Evolutionary conservation across 192 early-diverging fungal species (phyloP).

Genomic region (Phycomyces nitens): DNA sequence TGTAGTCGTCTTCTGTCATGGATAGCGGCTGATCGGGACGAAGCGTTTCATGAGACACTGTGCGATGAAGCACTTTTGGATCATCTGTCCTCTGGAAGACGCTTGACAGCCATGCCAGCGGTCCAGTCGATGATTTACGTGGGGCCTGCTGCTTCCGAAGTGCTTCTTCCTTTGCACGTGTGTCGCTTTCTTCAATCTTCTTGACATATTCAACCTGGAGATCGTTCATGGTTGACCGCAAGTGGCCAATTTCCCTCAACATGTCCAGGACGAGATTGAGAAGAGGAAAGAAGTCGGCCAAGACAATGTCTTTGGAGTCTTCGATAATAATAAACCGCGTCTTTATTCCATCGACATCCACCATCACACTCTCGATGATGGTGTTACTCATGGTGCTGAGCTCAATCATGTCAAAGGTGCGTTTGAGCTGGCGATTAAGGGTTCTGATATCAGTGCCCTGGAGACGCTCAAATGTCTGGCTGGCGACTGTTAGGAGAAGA

Average conservation of each 20-base stretch:
- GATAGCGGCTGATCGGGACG: not conserved
- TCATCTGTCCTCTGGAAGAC: conserved; percentile 1
- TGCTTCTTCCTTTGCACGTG: conserved; percentile 1
- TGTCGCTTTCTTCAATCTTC: conserved; percentile 42
- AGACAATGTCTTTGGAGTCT: not conserved
- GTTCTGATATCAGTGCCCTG: conserved; percentile 50
- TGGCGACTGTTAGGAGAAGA: conserved; percentile 1
- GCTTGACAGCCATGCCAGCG: conserved; percentile 8
- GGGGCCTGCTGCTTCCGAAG: not conserved
- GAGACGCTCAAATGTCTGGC: conserved; percentile 37
- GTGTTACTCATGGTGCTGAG: conserved; percentile 52
- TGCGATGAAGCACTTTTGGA: not conserved
- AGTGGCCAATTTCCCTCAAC: conserved; percentile 46
- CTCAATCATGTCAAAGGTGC: conserved; percentile 56
- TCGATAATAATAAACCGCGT: conserved; percentile 48
- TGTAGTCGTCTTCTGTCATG: not conserved
- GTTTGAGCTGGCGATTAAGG: conserved; percentile 45
- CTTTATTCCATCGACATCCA: conserved; percentile 42
- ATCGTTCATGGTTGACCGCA: conserved; percentile 55
- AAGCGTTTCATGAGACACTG: not conserved
- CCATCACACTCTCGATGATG: conserved; percentile 49
- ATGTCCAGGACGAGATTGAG: conserved; percentile 41
- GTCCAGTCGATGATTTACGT: not conserved
- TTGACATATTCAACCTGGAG: conserved; percentile 56
- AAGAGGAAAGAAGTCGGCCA: conserved; percentile 45